These are phyloP conservation scores for Cyberlindnera euphorbiae DNA, from an alignment of 805 yeast species.

Conservation along the genomic window DNA sequence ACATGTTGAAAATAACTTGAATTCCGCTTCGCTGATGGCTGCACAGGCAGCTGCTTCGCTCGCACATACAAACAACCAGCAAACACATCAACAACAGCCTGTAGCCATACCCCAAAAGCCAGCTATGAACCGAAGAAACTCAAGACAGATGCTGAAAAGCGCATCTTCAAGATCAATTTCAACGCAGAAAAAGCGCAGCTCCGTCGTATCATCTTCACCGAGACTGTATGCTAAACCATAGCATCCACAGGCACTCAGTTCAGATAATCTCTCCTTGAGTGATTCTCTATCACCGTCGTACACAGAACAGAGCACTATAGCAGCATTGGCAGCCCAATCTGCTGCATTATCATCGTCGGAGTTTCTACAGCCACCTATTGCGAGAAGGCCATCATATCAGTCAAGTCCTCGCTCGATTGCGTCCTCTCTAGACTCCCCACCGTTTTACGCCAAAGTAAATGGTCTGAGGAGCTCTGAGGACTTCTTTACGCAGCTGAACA, in stretches of 20 bases:
- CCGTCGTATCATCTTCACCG: constrained; percentile 1
- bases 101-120: constrained; percentile 2
- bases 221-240: no score
- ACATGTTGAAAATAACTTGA: not conserved
- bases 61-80: constrained; percentile 8
- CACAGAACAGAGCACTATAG: constrained; percentile 1
- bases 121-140: not conserved
- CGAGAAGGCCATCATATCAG: constrained; percentile 4
- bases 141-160: constrained; percentile 2
- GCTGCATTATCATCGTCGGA: constrained; percentile 11
- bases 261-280: constrained; percentile 8
- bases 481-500: constrained; percentile 4
- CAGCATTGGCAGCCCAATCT: constrained; percentile 13
- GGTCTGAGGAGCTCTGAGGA: constrained; percentile 4
- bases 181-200: constrained; percentile 4
- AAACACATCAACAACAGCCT: constrained; percentile 1
- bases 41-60: constrained; percentile 22
- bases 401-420: constrained; percentile 16
- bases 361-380: constrained; percentile 9
- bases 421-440: constrained; percentile 20
- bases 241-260: constrained; percentile 1
- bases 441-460: constrained; percentile 12
- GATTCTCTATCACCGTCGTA: constrained; percentile 13
- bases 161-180: constrained; percentile 3
- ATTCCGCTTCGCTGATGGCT: constrained; percentile 16